Conservation (phyloP, 768 basidiomycete genomes). For the Rhodotorula sphaerocarpa region DNA sequence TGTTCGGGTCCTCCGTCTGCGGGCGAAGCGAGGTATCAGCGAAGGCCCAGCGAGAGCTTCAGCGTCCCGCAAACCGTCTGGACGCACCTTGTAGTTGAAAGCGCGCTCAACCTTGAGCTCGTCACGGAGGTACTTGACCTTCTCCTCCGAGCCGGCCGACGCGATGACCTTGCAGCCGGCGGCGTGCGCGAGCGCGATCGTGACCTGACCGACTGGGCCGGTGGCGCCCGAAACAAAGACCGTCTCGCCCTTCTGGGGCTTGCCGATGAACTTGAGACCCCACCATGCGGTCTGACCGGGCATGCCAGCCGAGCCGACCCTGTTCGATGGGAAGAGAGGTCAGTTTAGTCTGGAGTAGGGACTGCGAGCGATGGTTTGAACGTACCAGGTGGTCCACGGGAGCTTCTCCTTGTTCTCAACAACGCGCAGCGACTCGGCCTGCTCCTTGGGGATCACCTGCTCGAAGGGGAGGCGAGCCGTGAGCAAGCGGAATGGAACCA, state of each 20-base stretch:
- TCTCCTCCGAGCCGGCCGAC: slow-evolving; percentile 62
- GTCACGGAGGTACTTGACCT: slow-evolving; percentile 55
- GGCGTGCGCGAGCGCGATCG: slow-evolving; percentile 47
- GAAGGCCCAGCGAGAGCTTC: background rate
- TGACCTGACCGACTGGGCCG: slow-evolving; percentile 44
- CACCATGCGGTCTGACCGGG: slow-evolving; percentile 45
- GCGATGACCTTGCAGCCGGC: slow-evolving; percentile 58
- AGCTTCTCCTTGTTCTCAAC: slow-evolving; percentile 38
- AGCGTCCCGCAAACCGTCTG: background rate
- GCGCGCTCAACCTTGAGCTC: slow-evolving; percentile 57
- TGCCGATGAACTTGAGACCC: slow-evolving; percentile 43
- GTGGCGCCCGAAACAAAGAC: slow-evolving; percentile 44
- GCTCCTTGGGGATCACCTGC: slow-evolving; percentile 17
- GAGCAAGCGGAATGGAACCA: too few species aligned
- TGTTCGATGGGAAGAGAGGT: background rate
- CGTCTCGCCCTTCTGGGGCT: slow-evolving; percentile 52
- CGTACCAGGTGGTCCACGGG: slow-evolving; percentile 29
- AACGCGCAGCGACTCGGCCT: slow-evolving; percentile 16
- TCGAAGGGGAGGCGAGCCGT: background rate
- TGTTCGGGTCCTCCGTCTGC: slow-evolving; percentile 8
- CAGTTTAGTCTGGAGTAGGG: background rate
- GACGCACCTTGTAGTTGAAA: slow-evolving; percentile 57
- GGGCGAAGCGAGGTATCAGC: background rate
- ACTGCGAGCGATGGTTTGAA: background rate
- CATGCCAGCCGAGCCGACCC: slow-evolving; percentile 41